phyloP scores from a whole-genome alignment of 2,329 filamentous ascomycete species.

The Phaeosphaeriaceae sp. region DNA sequence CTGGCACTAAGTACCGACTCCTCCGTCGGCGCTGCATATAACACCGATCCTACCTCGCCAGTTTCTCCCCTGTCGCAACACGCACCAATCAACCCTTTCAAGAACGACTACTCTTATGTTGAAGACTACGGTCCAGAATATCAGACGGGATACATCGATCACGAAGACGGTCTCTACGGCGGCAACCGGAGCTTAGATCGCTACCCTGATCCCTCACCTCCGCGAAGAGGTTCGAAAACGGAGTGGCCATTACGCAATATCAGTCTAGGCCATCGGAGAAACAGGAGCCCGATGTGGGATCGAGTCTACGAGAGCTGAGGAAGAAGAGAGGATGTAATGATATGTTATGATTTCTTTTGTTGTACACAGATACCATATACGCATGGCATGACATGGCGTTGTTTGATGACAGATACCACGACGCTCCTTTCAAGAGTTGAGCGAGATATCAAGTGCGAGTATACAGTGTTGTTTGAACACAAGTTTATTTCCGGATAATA shows the following conservation, averaged over 20 bases:
- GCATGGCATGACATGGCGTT: neutral
- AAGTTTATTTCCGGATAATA: neutral
- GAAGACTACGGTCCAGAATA: slow-evolving; percentile 45
- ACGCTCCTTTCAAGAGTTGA: neutral
- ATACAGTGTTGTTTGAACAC: slow-evolving; percentile 4
- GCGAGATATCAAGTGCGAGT: neutral
- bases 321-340: slow-evolving; percentile 2
- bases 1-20: slow-evolving; percentile 19
- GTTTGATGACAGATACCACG: neutral
- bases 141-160: slow-evolving; percentile 19
- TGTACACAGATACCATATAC: slow-evolving; percentile 16
- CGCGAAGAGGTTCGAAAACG: slow-evolving; percentile 24
- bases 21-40: slow-evolving; percentile 7
- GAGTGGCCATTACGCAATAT: slow-evolving; percentile 44
- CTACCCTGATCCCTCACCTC: slow-evolving; percentile 27
- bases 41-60: slow-evolving; percentile 18
- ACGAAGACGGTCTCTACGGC: slow-evolving; percentile 39
- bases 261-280: slow-evolving; percentile 19
- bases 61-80: slow-evolving; percentile 22
- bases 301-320: slow-evolving; percentile 37
- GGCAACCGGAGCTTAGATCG: slow-evolving; percentile 35
- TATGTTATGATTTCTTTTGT: slow-evolving; percentile 21
- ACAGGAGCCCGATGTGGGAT: slow-evolving; percentile 41
- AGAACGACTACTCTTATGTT: slow-evolving; percentile 32
- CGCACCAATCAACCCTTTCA: slow-evolving; percentile 31